Evolutionary conservation across 2,329 filamentous ascomycete genomes (phyloP).

Genomic region (Didymella segeticola): DNA sequence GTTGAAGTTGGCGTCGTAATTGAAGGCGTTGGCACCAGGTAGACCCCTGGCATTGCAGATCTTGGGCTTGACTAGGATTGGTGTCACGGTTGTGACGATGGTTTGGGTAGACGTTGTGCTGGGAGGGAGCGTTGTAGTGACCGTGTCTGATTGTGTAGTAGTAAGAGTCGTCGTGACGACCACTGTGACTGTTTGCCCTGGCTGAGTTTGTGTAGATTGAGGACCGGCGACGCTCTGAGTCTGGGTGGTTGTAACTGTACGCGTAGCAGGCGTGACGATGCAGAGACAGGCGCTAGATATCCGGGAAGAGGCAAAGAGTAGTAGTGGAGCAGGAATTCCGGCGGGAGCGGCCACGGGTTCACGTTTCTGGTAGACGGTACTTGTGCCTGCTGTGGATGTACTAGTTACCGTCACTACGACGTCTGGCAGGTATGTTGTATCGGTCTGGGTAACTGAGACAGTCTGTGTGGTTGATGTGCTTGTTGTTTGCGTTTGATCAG

Average conservation of each 20-base stretch:
- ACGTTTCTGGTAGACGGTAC: background rate
- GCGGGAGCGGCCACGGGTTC: background rate
- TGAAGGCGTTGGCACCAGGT: background rate
- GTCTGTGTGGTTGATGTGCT: no score
- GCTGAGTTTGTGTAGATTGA: background rate
- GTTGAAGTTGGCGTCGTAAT: background rate
- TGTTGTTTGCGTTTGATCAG: no score
- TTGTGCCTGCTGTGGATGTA: background rate
- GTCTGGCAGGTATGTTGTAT: background rate
- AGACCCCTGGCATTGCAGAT: background rate
- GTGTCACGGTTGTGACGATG: background rate
- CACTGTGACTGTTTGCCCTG: background rate
- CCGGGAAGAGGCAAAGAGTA: background rate
- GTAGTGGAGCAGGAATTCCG: background rate
- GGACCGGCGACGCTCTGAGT: background rate
- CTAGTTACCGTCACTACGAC: background rate
- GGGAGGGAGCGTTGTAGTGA: background rate
- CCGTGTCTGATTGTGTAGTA: background rate
- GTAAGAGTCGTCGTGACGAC: background rate
- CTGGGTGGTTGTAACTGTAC: background rate
- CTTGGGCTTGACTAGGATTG: background rate
- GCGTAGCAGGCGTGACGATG: background rate
- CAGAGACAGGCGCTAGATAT: background rate
- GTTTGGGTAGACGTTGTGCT: background rate
- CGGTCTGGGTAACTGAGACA: background rate